phyloP scores from a whole-genome alignment of 2,329 filamentous ascomycete genomes.

The Rutstroemia sp. region DNA sequence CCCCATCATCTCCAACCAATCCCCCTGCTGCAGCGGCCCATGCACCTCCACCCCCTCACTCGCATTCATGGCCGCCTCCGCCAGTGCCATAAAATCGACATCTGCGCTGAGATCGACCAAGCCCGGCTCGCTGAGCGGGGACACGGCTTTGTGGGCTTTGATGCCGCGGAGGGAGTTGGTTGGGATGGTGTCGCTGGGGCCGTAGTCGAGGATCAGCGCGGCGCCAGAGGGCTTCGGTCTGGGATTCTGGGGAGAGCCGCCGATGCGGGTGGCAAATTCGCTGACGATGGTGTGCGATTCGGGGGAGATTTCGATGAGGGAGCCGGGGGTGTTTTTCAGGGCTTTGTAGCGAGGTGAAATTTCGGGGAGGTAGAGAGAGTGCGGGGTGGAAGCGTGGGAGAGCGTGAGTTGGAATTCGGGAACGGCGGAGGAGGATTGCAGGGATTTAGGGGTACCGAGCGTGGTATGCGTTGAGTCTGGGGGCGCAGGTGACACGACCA shows the following conservation, averaged over 20 bases:
- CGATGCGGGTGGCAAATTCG: conserved; percentile 80
- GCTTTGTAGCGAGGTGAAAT: conserved; percentile 71
- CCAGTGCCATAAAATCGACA: conserved; percentile 84
- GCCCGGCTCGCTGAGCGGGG: conserved; percentile 72
- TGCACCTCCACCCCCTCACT: conserved; percentile 83
- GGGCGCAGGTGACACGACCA: conserved; percentile 66
- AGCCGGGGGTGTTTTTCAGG: conserved; percentile 58
- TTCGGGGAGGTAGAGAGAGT: conserved; percentile 78
- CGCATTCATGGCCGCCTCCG: conserved; percentile 69
- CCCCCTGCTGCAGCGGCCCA: conserved; percentile 79
- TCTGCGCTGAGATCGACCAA: conserved; percentile 85
- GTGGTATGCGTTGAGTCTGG: conserved; percentile 45
- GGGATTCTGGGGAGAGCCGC: conserved; percentile 49
- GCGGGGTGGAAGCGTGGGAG: conserved; percentile 67
- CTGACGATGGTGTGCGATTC: conserved; percentile 73
- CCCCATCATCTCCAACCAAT: conserved; percentile 75
- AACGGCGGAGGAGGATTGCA: conserved; percentile 39
- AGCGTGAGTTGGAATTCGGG: conserved; percentile 86
- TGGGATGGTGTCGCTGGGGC: conserved; percentile 70
- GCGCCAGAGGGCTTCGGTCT: conserved; percentile 68
- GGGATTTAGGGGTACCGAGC: conserved; percentile 45
- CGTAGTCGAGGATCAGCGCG: conserved; percentile 94
- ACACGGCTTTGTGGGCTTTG: conserved; percentile 65
- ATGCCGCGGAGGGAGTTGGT: conserved; percentile 89
- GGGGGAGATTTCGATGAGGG: conserved; percentile 83